Evolutionary conservation across 306 rosid genomes (phyloP).

Genomic region (Medicago arabica): DNA sequence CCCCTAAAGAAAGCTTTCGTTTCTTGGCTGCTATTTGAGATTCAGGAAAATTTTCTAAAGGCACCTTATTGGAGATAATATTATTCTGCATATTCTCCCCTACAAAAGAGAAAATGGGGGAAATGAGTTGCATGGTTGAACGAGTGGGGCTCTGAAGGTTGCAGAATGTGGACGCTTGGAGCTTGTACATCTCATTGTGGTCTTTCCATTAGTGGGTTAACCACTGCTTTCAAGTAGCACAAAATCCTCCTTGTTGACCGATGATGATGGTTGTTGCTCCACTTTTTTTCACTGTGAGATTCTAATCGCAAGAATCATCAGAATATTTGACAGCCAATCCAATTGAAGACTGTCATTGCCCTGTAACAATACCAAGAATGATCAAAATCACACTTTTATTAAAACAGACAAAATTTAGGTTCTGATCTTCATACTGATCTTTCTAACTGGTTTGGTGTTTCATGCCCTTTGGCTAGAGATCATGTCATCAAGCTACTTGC

Average conservation of each 20-base stretch:
- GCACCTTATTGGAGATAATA: too few species aligned
- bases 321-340: constrained; percentile 91
- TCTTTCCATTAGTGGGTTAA: constrained; percentile 72
- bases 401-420: neutral
- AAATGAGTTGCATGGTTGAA: constrained; percentile 66
- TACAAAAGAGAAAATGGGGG: constrained; percentile 77
- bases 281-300: constrained; percentile 40
- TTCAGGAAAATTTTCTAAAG: too few species aligned
- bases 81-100: constrained; percentile 48
- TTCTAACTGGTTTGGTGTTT: too few species aligned
- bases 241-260: constrained; percentile 51
- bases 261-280: constrained; percentile 53
- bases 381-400: constrained; percentile 34
- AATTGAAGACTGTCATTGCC: constrained; percentile 85
- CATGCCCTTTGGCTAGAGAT: too few species aligned
- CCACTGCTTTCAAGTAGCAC: constrained; percentile 87
- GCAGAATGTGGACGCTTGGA: constrained; percentile 93
- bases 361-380: constrained; percentile 41
- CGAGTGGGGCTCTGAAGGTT: constrained; percentile 74
- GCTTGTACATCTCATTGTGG: constrained; percentile 66
- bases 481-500: too few species aligned
- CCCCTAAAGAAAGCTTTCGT: too few species aligned
- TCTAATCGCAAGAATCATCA: constrained; percentile 83
- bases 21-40: too few species aligned
- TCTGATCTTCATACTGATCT: too few species aligned